Conservation (phyloP, 2,329 filamentous ascomycete genomes). For the Diaporthe sp. region DNA sequence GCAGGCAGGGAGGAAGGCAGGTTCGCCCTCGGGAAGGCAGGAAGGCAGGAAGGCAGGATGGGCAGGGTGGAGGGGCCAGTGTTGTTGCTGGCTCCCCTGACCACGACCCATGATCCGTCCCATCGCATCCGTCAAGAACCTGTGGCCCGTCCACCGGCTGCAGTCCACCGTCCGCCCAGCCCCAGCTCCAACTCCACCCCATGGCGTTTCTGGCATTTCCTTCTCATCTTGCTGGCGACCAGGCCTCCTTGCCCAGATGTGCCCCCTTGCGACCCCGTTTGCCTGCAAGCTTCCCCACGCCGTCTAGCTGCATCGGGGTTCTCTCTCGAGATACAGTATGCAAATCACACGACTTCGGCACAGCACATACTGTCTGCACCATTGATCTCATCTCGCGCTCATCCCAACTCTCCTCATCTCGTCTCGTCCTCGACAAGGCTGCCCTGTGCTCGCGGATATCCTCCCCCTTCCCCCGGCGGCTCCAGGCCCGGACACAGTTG, state of each 20-base stretch:
- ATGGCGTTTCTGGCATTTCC: slow-evolving; percentile 1
- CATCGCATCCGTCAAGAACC: slow-evolving; percentile 2
- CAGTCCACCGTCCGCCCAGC: neutral
- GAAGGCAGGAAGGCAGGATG: neutral
- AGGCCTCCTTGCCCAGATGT: slow-evolving; percentile 14
- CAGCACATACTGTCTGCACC: neutral
- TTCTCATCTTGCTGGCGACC: slow-evolving; percentile 18
- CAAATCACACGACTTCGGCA: neutral
- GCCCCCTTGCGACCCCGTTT: neutral
- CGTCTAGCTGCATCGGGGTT: slow-evolving; percentile 1
- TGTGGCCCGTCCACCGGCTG: slow-evolving; percentile 8
- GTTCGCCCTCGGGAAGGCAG: neutral
- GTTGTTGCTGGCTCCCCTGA: neutral
- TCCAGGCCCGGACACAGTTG: neutral
- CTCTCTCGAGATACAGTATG: slow-evolving; percentile 6
- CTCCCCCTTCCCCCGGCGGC: neutral
- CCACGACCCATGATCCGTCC: neutral
- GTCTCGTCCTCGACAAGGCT: slow-evolving; percentile 14
- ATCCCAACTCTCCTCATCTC: slow-evolving; percentile 21
- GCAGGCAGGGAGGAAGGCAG: neutral
- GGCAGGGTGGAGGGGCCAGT: neutral
- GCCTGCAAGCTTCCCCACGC: slow-evolving; percentile 28
- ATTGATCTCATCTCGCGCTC: slow-evolving; percentile 7
- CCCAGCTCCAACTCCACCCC: neutral
- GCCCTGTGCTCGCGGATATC: slow-evolving; percentile 9